A percentile compares a stretch with the other conserved stretches of the same genome.
Conservation (phyloP, 768 basidiomycete species). For the Tricholoma furcatifolium region DNA sequence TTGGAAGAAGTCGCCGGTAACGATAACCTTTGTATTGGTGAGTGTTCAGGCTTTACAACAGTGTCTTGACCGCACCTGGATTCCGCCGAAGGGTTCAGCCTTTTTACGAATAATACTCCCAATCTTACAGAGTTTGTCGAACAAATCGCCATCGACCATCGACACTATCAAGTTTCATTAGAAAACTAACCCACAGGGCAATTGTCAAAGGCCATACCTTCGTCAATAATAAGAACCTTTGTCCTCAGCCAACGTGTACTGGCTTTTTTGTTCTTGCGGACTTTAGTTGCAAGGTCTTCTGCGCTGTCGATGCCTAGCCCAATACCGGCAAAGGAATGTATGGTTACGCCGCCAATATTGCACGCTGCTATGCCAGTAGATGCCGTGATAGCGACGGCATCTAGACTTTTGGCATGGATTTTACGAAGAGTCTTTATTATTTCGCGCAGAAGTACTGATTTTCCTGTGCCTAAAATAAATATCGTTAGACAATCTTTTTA, state of each 20-base stretch:
- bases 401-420: constrained; percentile 48
- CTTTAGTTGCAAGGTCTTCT: constrained; percentile 58
- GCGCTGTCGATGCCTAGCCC: constrained; percentile 74
- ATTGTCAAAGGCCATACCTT: constrained; percentile 45
- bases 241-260: constrained; percentile 77
- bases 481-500: background rate
- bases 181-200: background rate
- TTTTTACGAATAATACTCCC: constrained; percentile 63
- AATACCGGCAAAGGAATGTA: constrained; percentile 95
- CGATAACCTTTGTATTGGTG: constrained; percentile 56
- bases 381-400: constrained; percentile 91
- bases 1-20: constrained; percentile 98
- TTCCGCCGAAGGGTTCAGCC: constrained; percentile 84
- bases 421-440: constrained; percentile 76
- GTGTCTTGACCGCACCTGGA: constrained; percentile 67
- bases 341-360: constrained; percentile 93
- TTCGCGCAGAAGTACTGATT: constrained; percentile 91
- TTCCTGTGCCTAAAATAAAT: constrained; percentile 77
- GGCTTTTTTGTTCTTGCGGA: constrained; percentile 86
- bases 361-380: constrained; percentile 93
- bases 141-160: constrained; percentile 93
- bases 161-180: constrained; percentile 62
- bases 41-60: background rate
- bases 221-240: constrained; percentile 81
- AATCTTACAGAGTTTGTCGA: constrained; percentile 84